Evolutionary conservation across 495 filamentous ascomycete species (phyloP).

Genomic region (Penicillium psychrofluorescens): DNA sequence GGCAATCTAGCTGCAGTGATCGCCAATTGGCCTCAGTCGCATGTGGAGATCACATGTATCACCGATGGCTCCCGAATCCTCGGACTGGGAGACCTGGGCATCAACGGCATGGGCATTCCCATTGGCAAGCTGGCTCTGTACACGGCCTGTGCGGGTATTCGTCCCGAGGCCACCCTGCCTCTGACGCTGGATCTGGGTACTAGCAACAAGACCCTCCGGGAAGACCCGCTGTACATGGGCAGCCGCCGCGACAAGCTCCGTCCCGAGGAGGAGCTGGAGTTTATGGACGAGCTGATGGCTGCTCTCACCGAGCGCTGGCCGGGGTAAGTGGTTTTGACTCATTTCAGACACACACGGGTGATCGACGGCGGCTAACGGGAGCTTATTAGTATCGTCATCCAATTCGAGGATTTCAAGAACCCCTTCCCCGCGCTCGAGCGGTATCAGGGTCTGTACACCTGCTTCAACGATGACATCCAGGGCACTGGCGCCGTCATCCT

Average conservation of each 20-base stretch:
- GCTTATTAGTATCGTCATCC: conserved; percentile 71
- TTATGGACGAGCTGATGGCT: conserved; percentile 96
- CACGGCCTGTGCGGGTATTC: conserved; percentile 92
- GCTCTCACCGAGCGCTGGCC: conserved; percentile 84
- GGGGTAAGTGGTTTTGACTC: conserved; percentile 39
- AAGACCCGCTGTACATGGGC: conserved; percentile 92
- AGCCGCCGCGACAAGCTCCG: conserved; percentile 74
- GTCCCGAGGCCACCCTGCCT: conserved; percentile 84
- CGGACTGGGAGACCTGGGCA: conserved; percentile 89
- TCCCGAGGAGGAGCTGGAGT: conserved; percentile 77
- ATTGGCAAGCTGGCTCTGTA: conserved; percentile 93
- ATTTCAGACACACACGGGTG: conserved; percentile 12
- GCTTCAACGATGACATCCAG: conserved; percentile 99
- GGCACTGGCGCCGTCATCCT: conserved; percentile 95
- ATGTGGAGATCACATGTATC: conserved; percentile 92
- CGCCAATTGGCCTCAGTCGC: conserved; percentile 78
- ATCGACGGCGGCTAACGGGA: conserved; percentile 17
- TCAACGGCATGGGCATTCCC: conserved; percentile 97
- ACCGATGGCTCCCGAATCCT: conserved; percentile 97
- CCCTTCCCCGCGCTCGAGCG: conserved; percentile 90
- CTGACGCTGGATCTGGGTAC: conserved; percentile 90
- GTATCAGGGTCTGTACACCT: conserved; percentile 80
- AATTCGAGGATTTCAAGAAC: conserved; percentile 98
- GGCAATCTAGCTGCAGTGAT: conserved; percentile 78
- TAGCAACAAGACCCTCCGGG: conserved; percentile 77